Percentiles rank a stretch among this genome's conserved stretches.
Evolutionary conservation across 345 rosid species (phyloP).

Genomic region (Arabis alpina): DNA sequence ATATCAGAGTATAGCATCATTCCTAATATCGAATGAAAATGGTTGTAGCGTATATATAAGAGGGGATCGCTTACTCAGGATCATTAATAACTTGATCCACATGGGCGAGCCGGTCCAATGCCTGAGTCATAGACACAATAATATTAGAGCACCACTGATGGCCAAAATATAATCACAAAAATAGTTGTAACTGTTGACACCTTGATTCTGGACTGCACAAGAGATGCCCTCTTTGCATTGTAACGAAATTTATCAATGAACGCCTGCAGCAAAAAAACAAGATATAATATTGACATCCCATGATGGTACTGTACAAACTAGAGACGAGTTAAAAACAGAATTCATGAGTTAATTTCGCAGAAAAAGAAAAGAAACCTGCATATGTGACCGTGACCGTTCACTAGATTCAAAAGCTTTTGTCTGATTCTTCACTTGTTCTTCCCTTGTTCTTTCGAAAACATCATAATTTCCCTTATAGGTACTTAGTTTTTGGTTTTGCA

Average conservation of each 20-base stretch:
- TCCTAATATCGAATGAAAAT: not conserved
- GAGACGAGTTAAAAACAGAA: slow-evolving; percentile 17
- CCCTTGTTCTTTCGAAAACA: slow-evolving; percentile 82
- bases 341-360: slow-evolving; percentile 12
- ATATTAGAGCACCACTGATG: slow-evolving; percentile 21
- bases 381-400: slow-evolving; percentile 81
- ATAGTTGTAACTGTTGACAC: slow-evolving; percentile 46
- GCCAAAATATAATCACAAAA: slow-evolving; percentile 31
- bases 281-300: slow-evolving; percentile 19
- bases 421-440: slow-evolving; percentile 87
- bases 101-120: slow-evolving; percentile 86
- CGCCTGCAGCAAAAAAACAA: slow-evolving; percentile 56
- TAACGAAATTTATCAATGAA: slow-evolving; percentile 98
- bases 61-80: slow-evolving; percentile 77
- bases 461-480: slow-evolving; percentile 92
- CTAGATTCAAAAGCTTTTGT: slow-evolving; percentile 90
- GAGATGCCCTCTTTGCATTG: slow-evolving; percentile 99
- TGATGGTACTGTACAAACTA: slow-evolving; percentile 21
- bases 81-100: slow-evolving; percentile 95
- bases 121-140: slow-evolving; percentile 54
- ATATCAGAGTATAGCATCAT: slow-evolving; percentile 22
- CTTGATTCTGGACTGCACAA: slow-evolving; percentile 99
- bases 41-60: slow-evolving; percentile 12
- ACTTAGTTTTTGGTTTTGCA: slow-evolving; percentile 79
- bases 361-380: slow-evolving; percentile 68